Percentiles rank a stretch among this genome's conserved stretches.
Evolutionary conservation across 345 rosid genomes (phyloP).

Genomic region (Turritis glabra): DNA sequence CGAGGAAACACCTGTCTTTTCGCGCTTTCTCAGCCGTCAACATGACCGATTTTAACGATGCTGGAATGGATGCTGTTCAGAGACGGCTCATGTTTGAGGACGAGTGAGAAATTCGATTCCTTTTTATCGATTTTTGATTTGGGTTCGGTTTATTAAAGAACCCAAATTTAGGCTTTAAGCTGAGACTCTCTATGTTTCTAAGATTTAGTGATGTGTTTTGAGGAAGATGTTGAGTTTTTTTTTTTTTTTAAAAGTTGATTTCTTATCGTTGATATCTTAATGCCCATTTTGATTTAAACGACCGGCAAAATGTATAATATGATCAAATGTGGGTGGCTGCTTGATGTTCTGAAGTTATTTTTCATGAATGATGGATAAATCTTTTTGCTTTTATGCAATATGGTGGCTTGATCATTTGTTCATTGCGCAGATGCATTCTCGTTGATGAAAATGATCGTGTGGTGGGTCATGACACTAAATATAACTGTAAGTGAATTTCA

Average conservation of each 20-base stretch:
- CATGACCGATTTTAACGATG: conserved; percentile 59
- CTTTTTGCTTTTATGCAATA: not conserved
- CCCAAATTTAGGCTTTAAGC: not conserved
- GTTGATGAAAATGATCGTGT: conserved; percentile 80
- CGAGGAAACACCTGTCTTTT: conserved; percentile 30
- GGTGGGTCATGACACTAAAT: conserved; percentile 83
- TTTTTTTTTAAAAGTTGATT: too few species aligned
- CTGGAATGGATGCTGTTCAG: conserved; percentile 97
- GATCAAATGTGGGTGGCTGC: not conserved
- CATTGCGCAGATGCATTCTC: conserved; percentile 78
- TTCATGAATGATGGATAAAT: not conserved
- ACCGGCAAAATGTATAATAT: not conserved
- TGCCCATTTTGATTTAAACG: not conserved
- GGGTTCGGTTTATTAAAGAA: not conserved
- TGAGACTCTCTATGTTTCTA: not conserved
- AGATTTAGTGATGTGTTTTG: not conserved
- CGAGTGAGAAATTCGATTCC: conserved; percentile 49
- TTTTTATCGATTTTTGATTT: conserved; percentile 4
- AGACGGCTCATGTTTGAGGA: conserved; percentile 98
- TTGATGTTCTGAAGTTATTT: not conserved
- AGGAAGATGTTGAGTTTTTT: not conserved
- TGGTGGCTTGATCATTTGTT: not conserved
- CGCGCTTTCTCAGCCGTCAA: conserved; percentile 30
- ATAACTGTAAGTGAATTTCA: conserved; percentile 62
- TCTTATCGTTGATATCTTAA: not conserved